These are phyloP conservation scores for Russula olivacea DNA, from an alignment of 768 basidiomycete genomes.

Conservation along the genomic window DNA sequence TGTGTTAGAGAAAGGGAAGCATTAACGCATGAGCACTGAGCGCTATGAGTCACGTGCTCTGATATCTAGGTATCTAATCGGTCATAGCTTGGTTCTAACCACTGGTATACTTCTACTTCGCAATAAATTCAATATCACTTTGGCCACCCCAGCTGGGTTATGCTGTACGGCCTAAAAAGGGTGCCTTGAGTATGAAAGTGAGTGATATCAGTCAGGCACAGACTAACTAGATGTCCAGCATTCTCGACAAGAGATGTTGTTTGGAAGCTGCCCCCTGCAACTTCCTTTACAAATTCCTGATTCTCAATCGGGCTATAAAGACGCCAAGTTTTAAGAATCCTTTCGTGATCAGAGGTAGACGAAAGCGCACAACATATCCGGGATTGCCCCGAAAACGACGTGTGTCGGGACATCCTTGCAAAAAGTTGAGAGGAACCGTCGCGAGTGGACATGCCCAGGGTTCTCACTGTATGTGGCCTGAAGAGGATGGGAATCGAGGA, in stretches of 20 bases:
- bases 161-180: slow-evolving; percentile 9
- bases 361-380: slow-evolving; percentile 17
- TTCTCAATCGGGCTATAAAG: slow-evolving; percentile 15
- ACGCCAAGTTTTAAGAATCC: background rate
- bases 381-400: slow-evolving; percentile 18
- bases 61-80: background rate
- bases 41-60: background rate
- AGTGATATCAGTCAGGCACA: background rate
- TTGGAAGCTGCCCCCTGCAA: slow-evolving; percentile 9
- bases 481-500: background rate
- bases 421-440: slow-evolving; percentile 15
- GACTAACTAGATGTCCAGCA: slow-evolving; percentile 21
- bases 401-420: slow-evolving; percentile 22
- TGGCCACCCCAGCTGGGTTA: slow-evolving; percentile 19
- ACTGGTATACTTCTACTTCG: background rate
- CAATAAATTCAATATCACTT: slow-evolving; percentile 4
- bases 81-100: slow-evolving; percentile 7
- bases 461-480: slow-evolving; percentile 16
- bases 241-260: slow-evolving; percentile 14
- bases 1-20: background rate
- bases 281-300: background rate
- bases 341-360: background rate
- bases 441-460: background rate
- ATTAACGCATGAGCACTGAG: too few species aligned
- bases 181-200: background rate